Base-by-base conservation (phyloP, 1,284 basidiomycete genomes). In the Tilletia walkeri region DNA sequence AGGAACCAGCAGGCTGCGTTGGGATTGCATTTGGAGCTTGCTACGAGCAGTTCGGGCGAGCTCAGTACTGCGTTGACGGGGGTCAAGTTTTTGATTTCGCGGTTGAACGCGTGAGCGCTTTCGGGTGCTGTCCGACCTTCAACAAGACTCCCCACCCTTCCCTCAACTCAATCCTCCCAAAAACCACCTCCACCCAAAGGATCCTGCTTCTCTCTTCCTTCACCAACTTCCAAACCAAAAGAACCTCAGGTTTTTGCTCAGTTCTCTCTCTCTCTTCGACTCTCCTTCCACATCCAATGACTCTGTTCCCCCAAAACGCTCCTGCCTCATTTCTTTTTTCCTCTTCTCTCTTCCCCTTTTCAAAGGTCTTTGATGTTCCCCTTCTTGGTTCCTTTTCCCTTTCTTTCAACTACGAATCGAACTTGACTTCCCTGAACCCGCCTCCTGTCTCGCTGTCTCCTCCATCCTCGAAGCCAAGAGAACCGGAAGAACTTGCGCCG, bases 1-100 rank as follows among this genome's bases (percentile, higher is more conserved):
- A 72, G 82, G 30, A 74, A 83, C 72, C 75, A 78, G 72, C 78
- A 75, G 50, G 79, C 75, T 16, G 81, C 82, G 24, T 74, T 82
- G 45, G 68, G 70, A 49, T 66, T 80, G 38, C 79, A 83, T 66
- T 72, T 83, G 14, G 79, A 82, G 69, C 73, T 82, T 16, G 78
- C 75, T 6, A 82, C 80, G 14, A 75, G 73, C 54, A 68, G 59
- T 16, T 63, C 76, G 20, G 81, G 82, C 50, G 82, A 83, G 67
- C 63, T 83, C 1, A 73, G 74, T 30, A 71, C 76, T 24, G 78
- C 77, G 20, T 75, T 81, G 38, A 76, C 80, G 14, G 82, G 81
- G 54, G 75, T 83, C 72, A 83, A 83, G 76, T 76, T 81, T 69
- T 53, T 81, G 59, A 76, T 82, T 30, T 36, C 65, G 50, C 41